phyloP scores from a whole-genome alignment of 179 eudicot genomes.

The Spergularia azorica region DNA sequence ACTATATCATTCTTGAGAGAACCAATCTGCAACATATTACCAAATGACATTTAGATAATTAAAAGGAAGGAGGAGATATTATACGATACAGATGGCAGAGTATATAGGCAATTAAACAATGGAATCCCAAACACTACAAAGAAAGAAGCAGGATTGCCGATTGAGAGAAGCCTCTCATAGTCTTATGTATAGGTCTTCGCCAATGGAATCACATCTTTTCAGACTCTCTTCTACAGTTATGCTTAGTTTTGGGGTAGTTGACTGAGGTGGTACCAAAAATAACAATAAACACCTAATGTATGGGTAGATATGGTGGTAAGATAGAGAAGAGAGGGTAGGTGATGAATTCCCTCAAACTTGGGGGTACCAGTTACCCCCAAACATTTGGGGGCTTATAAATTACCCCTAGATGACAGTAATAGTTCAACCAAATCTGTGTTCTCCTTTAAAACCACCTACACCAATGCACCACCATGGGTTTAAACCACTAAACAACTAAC shows the following conservation, averaged over 20 bases:
- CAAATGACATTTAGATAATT: neutral
- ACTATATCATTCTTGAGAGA: conserved; percentile 59
- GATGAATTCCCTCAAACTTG: neutral
- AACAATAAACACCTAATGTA: neutral
- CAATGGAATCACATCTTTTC: neutral
- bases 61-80: neutral
- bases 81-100: neutral
- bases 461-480: neutral
- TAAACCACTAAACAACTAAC: neutral
- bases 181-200: too few relatives aligned
- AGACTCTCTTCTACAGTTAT: neutral
- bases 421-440: neutral
- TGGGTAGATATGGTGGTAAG: neutral
- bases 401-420: neutral
- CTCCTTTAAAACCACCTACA: neutral
- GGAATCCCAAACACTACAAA: neutral
- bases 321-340: neutral
- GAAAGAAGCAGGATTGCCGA: too few relatives aligned
- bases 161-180: too few relatives aligned
- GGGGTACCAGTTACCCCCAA: neutral
- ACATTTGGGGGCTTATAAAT: neutral
- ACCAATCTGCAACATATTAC: conserved; percentile 50
- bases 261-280: neutral
- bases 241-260: too few relatives aligned
- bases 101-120: neutral